Evolutionary conservation across 768 basidiomycete species (phyloP).

Genomic region (Leccinum variicolor): DNA sequence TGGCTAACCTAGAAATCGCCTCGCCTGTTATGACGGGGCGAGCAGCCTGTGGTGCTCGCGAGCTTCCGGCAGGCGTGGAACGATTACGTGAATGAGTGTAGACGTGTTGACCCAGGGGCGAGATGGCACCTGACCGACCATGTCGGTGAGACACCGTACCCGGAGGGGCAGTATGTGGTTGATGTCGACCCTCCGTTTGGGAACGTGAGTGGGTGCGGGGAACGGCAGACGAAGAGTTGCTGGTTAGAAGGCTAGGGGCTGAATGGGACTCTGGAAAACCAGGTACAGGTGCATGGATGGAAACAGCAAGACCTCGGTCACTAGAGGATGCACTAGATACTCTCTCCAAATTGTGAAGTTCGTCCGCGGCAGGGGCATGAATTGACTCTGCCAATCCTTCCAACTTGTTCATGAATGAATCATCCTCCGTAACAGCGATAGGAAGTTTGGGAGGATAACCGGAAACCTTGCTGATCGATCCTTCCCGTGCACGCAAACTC

Average conservation of each 20-base stretch:
- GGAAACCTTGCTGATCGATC: slow-evolving; percentile 13
- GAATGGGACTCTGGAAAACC: slow-evolving; percentile 38
- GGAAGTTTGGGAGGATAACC: slow-evolving; percentile 12
- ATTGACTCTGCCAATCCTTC: slow-evolving; percentile 29
- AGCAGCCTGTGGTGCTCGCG: slow-evolving; percentile 41
- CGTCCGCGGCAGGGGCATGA: slow-evolving; percentile 19
- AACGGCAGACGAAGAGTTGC: slow-evolving; percentile 25
- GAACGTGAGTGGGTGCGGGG: slow-evolving; percentile 48
- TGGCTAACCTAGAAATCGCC: slow-evolving; percentile 62
- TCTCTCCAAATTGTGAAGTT: slow-evolving; percentile 16
- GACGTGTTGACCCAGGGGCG: slow-evolving; percentile 38
- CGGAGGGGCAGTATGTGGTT: slow-evolving; percentile 27
- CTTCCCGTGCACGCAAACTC: slow-evolving; percentile 10
- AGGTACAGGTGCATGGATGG: slow-evolving; percentile 53
- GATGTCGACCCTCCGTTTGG: slow-evolving; percentile 51
- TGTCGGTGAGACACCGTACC: slow-evolving; percentile 27
- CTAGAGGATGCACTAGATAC: slow-evolving; percentile 18
- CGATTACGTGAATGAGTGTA: slow-evolving; percentile 52
- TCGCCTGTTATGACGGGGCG: slow-evolving; percentile 75
- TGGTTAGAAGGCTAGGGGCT: slow-evolving; percentile 33
- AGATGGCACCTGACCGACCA: slow-evolving; percentile 43
- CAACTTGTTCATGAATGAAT: slow-evolving; percentile 8
- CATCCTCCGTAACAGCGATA: slow-evolving; percentile 8
- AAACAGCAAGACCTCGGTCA: slow-evolving; percentile 43
- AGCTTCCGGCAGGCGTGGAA: slow-evolving; percentile 50